A percentile compares a stretch with the other conserved stretches of the same genome.
phyloP scores from a whole-genome alignment of 139 green algal species.

The Astrephomene gubernaculifera region DNA sequence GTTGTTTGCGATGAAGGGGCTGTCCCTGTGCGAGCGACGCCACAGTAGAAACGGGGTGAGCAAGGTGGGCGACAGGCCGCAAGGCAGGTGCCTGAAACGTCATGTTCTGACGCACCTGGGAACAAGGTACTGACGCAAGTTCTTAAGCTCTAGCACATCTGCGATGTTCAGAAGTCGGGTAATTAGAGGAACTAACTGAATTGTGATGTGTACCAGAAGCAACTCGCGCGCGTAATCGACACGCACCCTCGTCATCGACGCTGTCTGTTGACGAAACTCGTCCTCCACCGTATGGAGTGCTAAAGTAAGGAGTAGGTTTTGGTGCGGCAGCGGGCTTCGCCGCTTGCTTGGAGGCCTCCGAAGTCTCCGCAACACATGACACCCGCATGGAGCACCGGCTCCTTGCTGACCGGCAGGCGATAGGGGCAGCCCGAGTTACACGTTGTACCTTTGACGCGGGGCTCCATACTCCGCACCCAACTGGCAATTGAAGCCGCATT shows the following conservation, averaged over 20 bases:
- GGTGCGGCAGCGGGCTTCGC: neutral
- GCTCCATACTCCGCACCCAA: neutral
- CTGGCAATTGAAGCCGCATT: conserved; percentile 1
- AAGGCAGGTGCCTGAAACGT: neutral
- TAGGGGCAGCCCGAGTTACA: neutral
- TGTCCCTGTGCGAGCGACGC: conserved; percentile 74
- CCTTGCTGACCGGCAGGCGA: neutral
- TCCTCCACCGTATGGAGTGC: conserved; percentile 13
- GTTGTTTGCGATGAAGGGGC: conserved; percentile 79
- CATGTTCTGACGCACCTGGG: conserved; percentile 19
- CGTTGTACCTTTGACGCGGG: neutral
- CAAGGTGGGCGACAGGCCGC: too few species aligned
- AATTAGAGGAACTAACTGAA: too few species aligned
- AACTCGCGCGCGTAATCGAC: too few species aligned
- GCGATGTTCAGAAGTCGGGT: neutral
- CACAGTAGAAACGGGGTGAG: neutral
- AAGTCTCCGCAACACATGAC: conserved; percentile 15
- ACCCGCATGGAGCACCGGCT: conserved; percentile 16
- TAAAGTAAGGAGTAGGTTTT: neutral
- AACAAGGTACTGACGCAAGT: conserved; percentile 39
- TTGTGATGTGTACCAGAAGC: too few species aligned
- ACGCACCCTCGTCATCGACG: neutral
- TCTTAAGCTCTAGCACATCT: conserved; percentile 44
- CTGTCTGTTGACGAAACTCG: neutral
- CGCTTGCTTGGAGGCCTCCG: neutral